Conservation (phyloP, 805 yeast genomes). For the Priceomyces melissophilus region DNA sequence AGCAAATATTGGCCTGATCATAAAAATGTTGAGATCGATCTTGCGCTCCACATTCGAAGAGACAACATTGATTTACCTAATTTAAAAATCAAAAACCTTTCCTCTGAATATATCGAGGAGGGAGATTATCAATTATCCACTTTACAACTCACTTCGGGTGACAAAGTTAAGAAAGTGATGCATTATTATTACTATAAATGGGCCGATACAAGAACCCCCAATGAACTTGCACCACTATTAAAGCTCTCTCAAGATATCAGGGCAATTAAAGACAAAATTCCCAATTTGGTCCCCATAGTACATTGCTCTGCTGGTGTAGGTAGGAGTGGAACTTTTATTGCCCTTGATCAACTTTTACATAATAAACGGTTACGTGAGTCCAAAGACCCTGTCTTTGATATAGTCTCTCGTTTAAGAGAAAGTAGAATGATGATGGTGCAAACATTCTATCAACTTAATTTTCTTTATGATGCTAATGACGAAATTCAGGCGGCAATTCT, state of each 20-base stretch:
- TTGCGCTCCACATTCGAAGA: constrained; percentile 10
- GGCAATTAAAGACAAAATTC: constrained; percentile 4
- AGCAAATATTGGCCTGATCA: constrained; percentile 38
- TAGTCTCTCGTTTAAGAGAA: constrained; percentile 26
- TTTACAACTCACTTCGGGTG: constrained; percentile 18
- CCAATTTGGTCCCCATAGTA: constrained; percentile 21
- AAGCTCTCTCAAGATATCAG: constrained; percentile 19
- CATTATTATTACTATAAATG: constrained; percentile 43
- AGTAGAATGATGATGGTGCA: constrained; percentile 45
- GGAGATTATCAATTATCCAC: constrained; percentile 26
- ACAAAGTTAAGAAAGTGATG: constrained; percentile 22
- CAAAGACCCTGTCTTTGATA: constrained; percentile 25
- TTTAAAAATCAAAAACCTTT: constrained; percentile 15
- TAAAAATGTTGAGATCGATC: constrained; percentile 15
- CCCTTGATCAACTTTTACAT: constrained; percentile 31
- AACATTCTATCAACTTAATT: constrained; percentile 34
- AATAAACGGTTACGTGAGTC: background rate
- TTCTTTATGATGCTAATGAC: constrained; percentile 25
- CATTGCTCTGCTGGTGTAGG: constrained; percentile 53
- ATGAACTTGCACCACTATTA: constrained; percentile 27
- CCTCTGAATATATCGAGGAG: constrained; percentile 11
- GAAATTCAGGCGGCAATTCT: too few relatives aligned
- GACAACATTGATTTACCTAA: constrained; percentile 21
- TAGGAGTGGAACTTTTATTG: constrained; percentile 40
- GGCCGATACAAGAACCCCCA: constrained; percentile 44